phyloP scores from a whole-genome alignment of 768 basidiomycete species.

The Hygrophorus pudorinus region DNA sequence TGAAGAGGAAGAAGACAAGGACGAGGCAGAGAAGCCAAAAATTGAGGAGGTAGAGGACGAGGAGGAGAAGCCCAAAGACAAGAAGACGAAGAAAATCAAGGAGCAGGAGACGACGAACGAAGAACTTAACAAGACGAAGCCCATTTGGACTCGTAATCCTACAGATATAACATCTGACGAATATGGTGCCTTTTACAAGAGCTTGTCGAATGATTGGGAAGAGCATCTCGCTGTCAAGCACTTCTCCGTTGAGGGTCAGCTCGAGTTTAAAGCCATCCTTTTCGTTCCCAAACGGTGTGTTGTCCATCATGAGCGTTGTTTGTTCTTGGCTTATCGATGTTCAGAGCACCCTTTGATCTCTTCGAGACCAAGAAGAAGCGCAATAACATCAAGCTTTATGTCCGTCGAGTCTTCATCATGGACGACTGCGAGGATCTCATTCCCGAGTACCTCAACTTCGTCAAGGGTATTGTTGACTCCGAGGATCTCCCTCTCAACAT shows the following conservation, averaged over 20 bases:
- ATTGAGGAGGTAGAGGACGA: constrained; percentile 81
- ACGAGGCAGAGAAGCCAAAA: constrained; percentile 68
- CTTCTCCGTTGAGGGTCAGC: constrained; percentile 99
- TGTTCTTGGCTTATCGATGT: constrained; percentile 6
- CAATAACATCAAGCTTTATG: constrained; percentile 99
- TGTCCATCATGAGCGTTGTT: not conserved
- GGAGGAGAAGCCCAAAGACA: constrained; percentile 75
- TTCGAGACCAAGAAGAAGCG: constrained; percentile 99
- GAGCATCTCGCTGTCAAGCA: constrained; percentile 99
- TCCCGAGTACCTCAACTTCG: constrained; percentile 99
- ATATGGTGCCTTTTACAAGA: constrained; percentile 97
- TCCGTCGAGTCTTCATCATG: constrained; percentile 99
- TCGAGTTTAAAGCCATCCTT: constrained; percentile 99
- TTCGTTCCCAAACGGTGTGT: constrained; percentile 90
- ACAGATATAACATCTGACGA: constrained; percentile 88
- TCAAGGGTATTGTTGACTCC: constrained; percentile 99
- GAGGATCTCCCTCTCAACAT: constrained; percentile 99
- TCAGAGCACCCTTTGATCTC: constrained; percentile 94
- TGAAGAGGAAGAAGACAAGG: constrained; percentile 62
- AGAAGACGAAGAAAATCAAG: constrained; percentile 93
- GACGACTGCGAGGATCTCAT: constrained; percentile 99
- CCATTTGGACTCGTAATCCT: constrained; percentile 99
- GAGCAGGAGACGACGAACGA: constrained; percentile 81
- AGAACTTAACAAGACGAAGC: constrained; percentile 99
- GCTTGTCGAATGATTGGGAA: constrained; percentile 99